Evolutionary conservation across 345 rosid genomes (phyloP), one percentile per base, ranked within the genome.

Genomic region (Bruguiera gymnorhiza): DNA sequence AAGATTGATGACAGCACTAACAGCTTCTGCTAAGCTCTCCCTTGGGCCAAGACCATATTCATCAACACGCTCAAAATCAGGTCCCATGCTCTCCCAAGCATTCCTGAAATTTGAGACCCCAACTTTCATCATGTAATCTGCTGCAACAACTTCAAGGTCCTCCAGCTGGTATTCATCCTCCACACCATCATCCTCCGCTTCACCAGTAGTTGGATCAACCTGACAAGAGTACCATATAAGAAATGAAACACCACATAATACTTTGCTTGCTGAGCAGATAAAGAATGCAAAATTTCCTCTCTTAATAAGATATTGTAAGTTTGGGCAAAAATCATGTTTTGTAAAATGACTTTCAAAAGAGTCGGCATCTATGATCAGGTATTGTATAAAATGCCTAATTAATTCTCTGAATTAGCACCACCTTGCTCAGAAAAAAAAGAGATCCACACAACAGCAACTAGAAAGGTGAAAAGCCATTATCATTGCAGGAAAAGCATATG

Each of bases 161-260:
- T 95, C 99, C 61, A 95, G 83, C 81, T 90, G 99, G 82, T 95
- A 95, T 71, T 95, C 97, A 80, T 95, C 99, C 60, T 95, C 99
- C 21, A 92, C 94, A 9, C 97, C 99, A 78, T 95, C 99, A 8
- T 92, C 99, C 68, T 92, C 98, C 15, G 89, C 83, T 67, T 92
- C 99, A 31, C 97, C 97, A 31, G 94, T 92, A 70, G 84, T 76
- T 61, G 88, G 88, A 81, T 95, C 97, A 79, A 95, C 99, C 98
- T 94, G 80, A 66, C 53, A 24, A 63, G 50, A 72, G 19, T 57
- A 65, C 26, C 23, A 64, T 61, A 75, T 27, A 24, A 31, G 18
- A 37, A 29, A 68, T 48, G 37, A 29, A 56, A 24, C 30, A 13
- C 60, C 10, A 1, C 1, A 24, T 6, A 24, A 56, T 56, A 21